These are phyloP conservation scores for Malassezia globosa DNA, from an alignment of 1,284 basidiomycete species.

Conservation along the genomic window DNA sequence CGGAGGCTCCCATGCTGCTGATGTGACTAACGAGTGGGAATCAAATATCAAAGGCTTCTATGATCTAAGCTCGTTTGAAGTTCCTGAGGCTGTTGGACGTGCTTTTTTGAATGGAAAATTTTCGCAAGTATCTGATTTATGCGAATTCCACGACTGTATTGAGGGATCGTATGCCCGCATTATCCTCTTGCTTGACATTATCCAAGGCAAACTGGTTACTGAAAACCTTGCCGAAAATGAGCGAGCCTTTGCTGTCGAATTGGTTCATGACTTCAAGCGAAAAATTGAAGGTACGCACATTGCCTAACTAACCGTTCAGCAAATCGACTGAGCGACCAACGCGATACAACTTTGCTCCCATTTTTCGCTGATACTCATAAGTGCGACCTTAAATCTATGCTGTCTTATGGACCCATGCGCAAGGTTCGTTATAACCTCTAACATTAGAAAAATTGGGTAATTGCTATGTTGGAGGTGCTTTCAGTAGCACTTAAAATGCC, in stretches of 20 bases:
- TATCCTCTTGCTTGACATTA: conserved; percentile 5
- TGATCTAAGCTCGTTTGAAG: not conserved
- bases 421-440: too few relatives aligned
- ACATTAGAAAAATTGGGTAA: conserved; percentile 1
- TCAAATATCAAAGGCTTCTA: conserved; percentile 3
- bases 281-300: too few relatives aligned
- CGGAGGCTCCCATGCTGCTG: conserved; percentile 4
- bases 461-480: conserved; percentile 3
- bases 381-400: not conserved
- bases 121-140: conserved; percentile 10
- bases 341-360: conserved; percentile 1
- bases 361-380: not conserved
- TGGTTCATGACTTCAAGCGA: not conserved
- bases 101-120: conserved; percentile 16
- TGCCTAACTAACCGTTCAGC: too few relatives aligned
- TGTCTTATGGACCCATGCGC: not conserved
- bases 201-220: conserved; percentile 6
- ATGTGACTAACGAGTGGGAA: not conserved
- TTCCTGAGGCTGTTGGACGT: conserved; percentile 8
- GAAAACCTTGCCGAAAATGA: conserved; percentile 1
- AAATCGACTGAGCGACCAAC: conserved; percentile 4
- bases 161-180: not conserved
- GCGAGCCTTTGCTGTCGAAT: not conserved
- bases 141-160: conserved; percentile 8
- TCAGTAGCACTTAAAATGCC: not conserved